phyloP scores from a whole-genome alignment of 192 early-diverging fungal genomes.

The Mortierella alpina region DNA sequence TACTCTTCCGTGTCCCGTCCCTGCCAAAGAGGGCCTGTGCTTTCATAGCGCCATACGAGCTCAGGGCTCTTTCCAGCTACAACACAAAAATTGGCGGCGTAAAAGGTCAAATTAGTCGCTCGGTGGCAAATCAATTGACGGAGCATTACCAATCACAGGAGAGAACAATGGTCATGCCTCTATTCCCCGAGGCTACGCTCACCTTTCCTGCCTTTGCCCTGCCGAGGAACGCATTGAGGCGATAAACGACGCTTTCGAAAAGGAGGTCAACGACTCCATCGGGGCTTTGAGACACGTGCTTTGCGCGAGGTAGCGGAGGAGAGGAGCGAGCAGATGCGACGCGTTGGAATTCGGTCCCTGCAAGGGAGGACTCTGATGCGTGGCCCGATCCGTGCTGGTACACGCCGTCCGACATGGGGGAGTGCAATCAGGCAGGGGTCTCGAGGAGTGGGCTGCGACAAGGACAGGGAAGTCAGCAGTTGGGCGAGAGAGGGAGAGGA shows the following conservation, averaged over 20 bases:
- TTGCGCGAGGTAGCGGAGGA: neutral
- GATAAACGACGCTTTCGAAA: conserved; percentile 32
- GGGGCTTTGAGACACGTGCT: neutral
- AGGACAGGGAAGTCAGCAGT: neutral
- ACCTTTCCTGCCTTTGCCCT: conserved; percentile 12
- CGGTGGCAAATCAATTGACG: neutral
- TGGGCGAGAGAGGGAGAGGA: neutral
- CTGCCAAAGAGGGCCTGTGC: neutral
- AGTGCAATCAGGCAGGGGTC: neutral
- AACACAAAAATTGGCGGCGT: conserved; percentile 21
- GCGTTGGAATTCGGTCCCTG: neutral
- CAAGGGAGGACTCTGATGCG: neutral
- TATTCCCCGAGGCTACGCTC: neutral
- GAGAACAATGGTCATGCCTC: neutral
- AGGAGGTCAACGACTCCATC: neutral
- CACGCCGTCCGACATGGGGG: neutral
- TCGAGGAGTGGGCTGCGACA: neutral
- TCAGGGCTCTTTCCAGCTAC: conserved; percentile 22
- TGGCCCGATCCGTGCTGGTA: neutral
- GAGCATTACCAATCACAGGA: conserved; percentile 2
- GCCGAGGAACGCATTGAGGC: conserved; percentile 35
- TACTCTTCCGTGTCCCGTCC: neutral
- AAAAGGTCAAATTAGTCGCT: conserved; percentile 5
- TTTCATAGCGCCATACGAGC: conserved; percentile 22
- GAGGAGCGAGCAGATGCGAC: neutral